Evolutionary conservation across 495 filamentous ascomycete genomes (phyloP), one percentile per base, ranked within the genome.

Genomic region (Penicillium turbatum): DNA sequence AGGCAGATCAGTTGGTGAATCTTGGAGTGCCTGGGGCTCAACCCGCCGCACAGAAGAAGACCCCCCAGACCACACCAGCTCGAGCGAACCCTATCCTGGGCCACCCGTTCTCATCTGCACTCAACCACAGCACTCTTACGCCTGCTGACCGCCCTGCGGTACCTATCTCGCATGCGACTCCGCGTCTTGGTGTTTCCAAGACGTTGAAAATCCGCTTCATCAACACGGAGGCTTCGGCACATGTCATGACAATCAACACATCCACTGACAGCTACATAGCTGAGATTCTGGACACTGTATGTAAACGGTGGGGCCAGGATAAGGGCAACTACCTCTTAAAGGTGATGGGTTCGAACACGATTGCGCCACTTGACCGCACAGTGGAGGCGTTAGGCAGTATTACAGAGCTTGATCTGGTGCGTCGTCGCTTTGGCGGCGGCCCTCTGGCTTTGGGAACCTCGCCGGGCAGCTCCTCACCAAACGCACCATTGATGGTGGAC

Each of bases 231-330:
- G 82, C 79, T 35, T 80, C 78, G 21, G 76, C 78, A 0, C 79
- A 83, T 53, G 70, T 71, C 8, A 82, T 87, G 39, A 87, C 87
- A 1, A 73, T 97, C 12, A 87, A 90, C 60, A 88, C 92, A 17
- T 92, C 89, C 4, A 92, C 90, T 2, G 93, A 97, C 62, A 97
- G 89, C 34, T 97, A 95, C 64, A 83, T 98, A 26, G 91, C 90
- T 12, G 93, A 98, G 67, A 84, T 97, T 26, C 80, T 96, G 37
- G 92, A 97, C 59, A 81, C 82, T n/a, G 86, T 92, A 2, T 97
- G 93, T 65, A 86, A 89, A 50, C 87, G 90, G 63, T 86, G 95
- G 66, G 85, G 90, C 15, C 75, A 97, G 7, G 93, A 97, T 66
- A 95, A 93, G 73, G 88, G 80, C 0, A 87, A 88, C 49, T 91